A percentile compares a stretch with the other conserved stretches of the same genome.
Conservation (phyloP, 2,329 filamentous ascomycete species). For the Leptodontidium sp. region DNA sequence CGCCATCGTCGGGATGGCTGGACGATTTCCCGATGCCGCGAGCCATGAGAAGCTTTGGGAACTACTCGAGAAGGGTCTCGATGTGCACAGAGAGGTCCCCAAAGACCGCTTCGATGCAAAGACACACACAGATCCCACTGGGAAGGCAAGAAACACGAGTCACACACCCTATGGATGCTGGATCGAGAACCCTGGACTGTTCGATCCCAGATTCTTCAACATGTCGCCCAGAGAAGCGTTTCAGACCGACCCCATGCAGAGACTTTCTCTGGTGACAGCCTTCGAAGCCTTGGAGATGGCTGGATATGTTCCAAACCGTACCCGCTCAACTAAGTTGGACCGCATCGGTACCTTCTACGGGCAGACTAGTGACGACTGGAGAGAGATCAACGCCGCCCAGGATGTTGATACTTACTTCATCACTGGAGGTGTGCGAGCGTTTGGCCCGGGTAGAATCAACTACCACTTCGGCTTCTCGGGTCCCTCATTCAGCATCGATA, state of each 20-base stretch:
- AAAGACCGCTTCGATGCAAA: conserved; percentile 77
- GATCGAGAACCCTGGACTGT: conserved; percentile 75
- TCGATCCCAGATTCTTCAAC: conserved; percentile 87
- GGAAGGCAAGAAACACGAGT: conserved; percentile 78
- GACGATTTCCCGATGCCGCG: conserved; percentile 77
- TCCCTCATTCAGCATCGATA: conserved; percentile 52
- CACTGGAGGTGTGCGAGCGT: conserved; percentile 46
- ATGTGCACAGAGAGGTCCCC: conserved; percentile 72
- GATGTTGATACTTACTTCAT: conserved; percentile 46
- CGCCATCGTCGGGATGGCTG: conserved; percentile 85
- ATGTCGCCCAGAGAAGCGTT: conserved; percentile 84
- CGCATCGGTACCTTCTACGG: conserved; percentile 47
- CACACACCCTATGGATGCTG: conserved; percentile 80
- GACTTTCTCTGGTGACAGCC: conserved; percentile 77
- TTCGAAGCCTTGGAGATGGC: conserved; percentile 86
- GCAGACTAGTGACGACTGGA: conserved; percentile 46
- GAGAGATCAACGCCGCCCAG: conserved; percentile 46
- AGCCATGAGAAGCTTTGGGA: conserved; percentile 79
- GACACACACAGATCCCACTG: conserved; percentile 74
- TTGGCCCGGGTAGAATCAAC: conserved; percentile 48
- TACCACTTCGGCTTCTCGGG: conserved; percentile 55
- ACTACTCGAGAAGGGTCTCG: conserved; percentile 75
- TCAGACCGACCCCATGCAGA: conserved; percentile 83
- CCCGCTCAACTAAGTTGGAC: conserved; percentile 52
- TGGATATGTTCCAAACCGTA: conserved; percentile 65